These are phyloP conservation scores for Pistacia integerrima DNA, from an alignment of 345 rosid species.

Conservation along the genomic window DNA sequence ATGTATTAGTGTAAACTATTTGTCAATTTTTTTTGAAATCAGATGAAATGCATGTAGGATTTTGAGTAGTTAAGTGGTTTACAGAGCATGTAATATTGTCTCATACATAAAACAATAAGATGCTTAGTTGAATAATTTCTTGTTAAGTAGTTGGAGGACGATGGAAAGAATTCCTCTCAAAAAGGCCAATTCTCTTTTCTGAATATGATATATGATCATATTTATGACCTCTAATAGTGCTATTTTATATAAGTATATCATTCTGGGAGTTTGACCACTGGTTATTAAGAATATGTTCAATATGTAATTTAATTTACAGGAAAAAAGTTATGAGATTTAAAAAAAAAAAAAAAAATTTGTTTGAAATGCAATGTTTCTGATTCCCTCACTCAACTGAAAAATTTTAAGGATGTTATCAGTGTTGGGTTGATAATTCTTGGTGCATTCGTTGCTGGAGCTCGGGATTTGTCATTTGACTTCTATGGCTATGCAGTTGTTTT, in stretches of 20 bases:
- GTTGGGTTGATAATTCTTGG: slow-evolving; percentile 90
- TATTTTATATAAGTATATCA: not conserved
- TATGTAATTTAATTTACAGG: slow-evolving; percentile 4
- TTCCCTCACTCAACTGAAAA: slow-evolving; percentile 46
- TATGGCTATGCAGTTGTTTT: slow-evolving; percentile 90
- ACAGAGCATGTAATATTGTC: not conserved
- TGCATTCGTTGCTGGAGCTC: slow-evolving; percentile 93
- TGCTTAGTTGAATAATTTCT: not conserved
- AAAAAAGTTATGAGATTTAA: not conserved
- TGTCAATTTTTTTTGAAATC: not conserved
- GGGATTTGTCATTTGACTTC: slow-evolving; percentile 91
- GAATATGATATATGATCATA: not conserved
- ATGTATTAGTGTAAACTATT: not conserved
- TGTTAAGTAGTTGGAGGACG: not conserved
- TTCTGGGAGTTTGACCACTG: slow-evolving; percentile 8
- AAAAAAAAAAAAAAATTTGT: no score
- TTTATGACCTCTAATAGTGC: not conserved
- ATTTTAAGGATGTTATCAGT: slow-evolving; percentile 64
- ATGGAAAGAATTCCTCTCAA: not conserved
- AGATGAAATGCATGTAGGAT: not conserved
- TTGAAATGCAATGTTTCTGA: slow-evolving; percentile 32
- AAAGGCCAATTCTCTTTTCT: not conserved
- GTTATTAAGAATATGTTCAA: slow-evolving; percentile 7
- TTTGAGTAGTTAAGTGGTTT: no score
- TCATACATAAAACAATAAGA: not conserved